Conservation (phyloP, 2,329 filamentous ascomycete species). For the Xylaria multiplex region DNA sequence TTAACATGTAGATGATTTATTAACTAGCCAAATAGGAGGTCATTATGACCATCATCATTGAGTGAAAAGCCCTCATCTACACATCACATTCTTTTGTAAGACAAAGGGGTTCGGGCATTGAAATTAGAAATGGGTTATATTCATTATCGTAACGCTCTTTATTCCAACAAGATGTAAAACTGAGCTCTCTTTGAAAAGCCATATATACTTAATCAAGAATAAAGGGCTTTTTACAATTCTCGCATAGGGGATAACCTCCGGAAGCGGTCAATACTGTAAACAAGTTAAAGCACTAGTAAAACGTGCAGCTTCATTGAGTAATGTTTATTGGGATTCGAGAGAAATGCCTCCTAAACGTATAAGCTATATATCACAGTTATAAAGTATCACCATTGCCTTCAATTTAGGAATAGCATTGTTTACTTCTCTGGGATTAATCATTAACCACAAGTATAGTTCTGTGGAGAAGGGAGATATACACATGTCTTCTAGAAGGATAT, state of each 20-base stretch:
- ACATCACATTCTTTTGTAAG: background rate
- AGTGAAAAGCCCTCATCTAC: background rate
- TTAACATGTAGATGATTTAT: too few species aligned
- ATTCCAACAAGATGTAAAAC: background rate
- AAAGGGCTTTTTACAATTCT: background rate
- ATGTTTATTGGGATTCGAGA: background rate
- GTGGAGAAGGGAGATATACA: background rate
- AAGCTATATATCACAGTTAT: background rate
- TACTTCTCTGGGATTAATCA: background rate
- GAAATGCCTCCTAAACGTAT: background rate
- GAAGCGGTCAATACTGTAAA: conserved; percentile 1
- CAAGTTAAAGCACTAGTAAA: conserved; percentile 4
- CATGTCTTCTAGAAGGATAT: too few species aligned
- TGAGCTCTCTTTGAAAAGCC: conserved; percentile 9
- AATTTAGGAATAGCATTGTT: too few species aligned
- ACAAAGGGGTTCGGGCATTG: background rate
- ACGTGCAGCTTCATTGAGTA: background rate
- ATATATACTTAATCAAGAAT: background rate
- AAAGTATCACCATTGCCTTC: background rate
- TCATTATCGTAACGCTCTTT: conserved; percentile 1
- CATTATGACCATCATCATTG: too few species aligned
- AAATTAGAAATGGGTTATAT: background rate
- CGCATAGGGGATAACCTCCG: background rate
- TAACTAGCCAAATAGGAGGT: too few species aligned
- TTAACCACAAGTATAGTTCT: background rate